These are phyloP conservation scores for Zelonia costaricensis DNA, from an alignment of 208 protist genomes.

Conservation along the genomic window DNA sequence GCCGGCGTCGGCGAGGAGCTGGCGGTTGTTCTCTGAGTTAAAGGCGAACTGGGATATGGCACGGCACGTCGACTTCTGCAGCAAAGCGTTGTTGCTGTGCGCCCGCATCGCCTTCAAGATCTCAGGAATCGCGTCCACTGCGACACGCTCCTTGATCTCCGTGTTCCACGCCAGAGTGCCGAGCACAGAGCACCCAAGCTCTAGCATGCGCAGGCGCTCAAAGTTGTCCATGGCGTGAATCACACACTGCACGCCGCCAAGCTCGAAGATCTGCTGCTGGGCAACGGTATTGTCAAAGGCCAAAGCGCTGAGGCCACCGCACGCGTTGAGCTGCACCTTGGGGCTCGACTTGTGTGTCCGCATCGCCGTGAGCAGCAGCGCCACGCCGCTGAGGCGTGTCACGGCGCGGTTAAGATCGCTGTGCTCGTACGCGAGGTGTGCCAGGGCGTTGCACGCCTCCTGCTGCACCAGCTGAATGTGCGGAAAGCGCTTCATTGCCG, in stretches of 20 bases:
- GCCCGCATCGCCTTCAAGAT: conserved; percentile 87
- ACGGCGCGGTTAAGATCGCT: conserved; percentile 77
- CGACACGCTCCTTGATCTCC: conserved; percentile 88
- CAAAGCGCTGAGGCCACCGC: conserved; percentile 88
- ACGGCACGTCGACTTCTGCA: conserved; percentile 92
- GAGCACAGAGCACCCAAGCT: conserved; percentile 90
- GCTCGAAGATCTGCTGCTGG: conserved; percentile 90
- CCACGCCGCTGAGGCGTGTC: conserved; percentile 74
- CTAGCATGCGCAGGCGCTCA: conserved; percentile 88
- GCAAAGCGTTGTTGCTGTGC: conserved; percentile 72
- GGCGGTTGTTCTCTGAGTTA: conserved; percentile 90
- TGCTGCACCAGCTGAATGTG: conserved; percentile 82
- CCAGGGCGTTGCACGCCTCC: conserved; percentile 91
- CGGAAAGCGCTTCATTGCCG: conserved; percentile 79
- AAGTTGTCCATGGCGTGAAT: conserved; percentile 89
- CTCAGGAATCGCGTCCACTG: conserved; percentile 78
- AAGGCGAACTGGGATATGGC: conserved; percentile 93
- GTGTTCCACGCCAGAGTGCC: conserved; percentile 93
- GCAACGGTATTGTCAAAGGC: conserved; percentile 91
- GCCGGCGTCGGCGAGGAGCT: conserved; percentile 78
- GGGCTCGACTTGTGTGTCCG: conserved; percentile 63
- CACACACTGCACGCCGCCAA: conserved; percentile 85
- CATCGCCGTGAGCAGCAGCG: conserved; percentile 81
- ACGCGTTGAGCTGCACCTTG: conserved; percentile 91
- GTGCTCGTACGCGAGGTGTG: conserved; percentile 92